Base-by-base conservation (phyloP, 139 green algal species). In the Tetraselmis chui region DNA sequence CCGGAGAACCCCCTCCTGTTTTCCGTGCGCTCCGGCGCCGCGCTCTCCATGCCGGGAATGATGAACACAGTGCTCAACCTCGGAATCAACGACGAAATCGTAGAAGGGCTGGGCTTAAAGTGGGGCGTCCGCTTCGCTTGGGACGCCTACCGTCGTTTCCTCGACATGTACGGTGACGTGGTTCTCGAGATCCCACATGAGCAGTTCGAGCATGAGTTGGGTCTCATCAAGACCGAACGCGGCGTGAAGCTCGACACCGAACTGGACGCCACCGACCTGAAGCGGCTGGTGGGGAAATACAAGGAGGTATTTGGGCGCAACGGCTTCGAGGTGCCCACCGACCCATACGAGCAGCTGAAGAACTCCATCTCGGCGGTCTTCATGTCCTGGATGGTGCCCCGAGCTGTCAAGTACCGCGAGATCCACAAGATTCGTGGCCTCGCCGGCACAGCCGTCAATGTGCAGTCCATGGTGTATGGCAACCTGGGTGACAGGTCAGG, bases 21-120 rank as follows among this genome's bases (percentile, higher is more conserved):
- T 29, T 95, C 90, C 31, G 91, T 98, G 32, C 93, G 94, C 84
- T 96, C 91, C 18, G 94, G 94, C n/a, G 94, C 94, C 24, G 92
- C 92, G 30, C 82, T 93, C 79, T 89, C 81, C 45, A 89, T 86
- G 84, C 91, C 91, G 45, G 94, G 94, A 76, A 97, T 97, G 94
- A 97, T 97, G 94, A 92, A 97, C 89, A 97, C 94, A 0, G 93
- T 97, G 32, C 90, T 97, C 27, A 97, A 98, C 86, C 85, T 98
- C 59, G 94, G 94, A 31, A 85, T 97, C 23, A 98, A 97, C 86
- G 93, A 98, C 78, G 83, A 79, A 18, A 85, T 93, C 76, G 89
- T 93, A 0, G 84, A 91, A 59, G 89, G 88, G 23, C 86, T 97
- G 29, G 93, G 91, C 27, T 59, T 79, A 29, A 86, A 85, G 81